Evolutionary conservation across 345 rosid species (phyloP), one percentile per base, ranked within the genome.

Genomic region (Mangifera indica): DNA sequence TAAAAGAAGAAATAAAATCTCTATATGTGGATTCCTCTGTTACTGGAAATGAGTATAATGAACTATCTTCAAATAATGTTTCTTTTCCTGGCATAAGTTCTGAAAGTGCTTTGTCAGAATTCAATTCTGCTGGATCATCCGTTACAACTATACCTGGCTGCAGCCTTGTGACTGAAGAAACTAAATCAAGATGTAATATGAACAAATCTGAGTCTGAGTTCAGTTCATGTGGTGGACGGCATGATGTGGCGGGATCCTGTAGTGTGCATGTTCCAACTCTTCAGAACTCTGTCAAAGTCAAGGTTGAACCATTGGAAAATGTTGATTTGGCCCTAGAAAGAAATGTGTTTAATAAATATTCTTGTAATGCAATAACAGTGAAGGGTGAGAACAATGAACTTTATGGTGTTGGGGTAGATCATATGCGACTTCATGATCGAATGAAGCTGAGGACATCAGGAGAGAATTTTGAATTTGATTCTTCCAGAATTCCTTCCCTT

Each of bases 361-460:
- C 70, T 45, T 69, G 72, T 15, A 63, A 72, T 42, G 42, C 56
- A 18, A 55, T n/a, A n/a, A n/a, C 24, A 1, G 79, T 84, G 70
- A 88, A 90, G 84, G 67, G 63, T 48, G 91, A 87, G 3, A 64
- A 53, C 7, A 49, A 52, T 80, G 82, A 76, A 61, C 45, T 73
- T 76, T 70, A 63, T 66, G 83, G 64, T 46, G 93, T 86, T 78
- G 69, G 57, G 58, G 51, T 88, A 72, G 97, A 87, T 68, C 85
- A 86, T 80, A 84, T 91, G 91, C 83, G 67, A 57, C 72, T 93
- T 70, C 77, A 66, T 48, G 91, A 88, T 77, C 79, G 92, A 65
- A 69, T 89, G 76, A 86, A 85, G 75, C 81, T 80, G 78, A 80
- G 2, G 54, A 73, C 63, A 63, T 64, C 79, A 45, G 72, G 60